These are phyloP conservation scores for Byssothecium circinans DNA, from an alignment of 2,329 filamentous ascomycete genomes.

Conservation along the genomic window DNA sequence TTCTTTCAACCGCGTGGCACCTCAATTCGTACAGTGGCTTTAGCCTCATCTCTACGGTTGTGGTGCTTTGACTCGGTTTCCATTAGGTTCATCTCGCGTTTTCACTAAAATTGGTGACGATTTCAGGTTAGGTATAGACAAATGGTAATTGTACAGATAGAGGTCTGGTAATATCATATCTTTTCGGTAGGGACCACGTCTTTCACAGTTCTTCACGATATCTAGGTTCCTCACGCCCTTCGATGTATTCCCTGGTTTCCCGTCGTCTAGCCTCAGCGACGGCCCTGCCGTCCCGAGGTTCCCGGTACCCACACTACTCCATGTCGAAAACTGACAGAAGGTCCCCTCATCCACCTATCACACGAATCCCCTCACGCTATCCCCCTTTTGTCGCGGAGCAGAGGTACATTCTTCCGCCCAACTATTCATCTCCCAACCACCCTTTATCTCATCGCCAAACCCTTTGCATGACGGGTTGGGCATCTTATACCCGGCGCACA, in stretches of 20 bases:
- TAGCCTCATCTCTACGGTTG: not conserved
- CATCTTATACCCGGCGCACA: conserved; percentile 15
- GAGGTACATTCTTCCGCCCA: conserved; percentile 21
- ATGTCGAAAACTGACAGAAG: conserved; percentile 21
- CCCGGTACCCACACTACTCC: conserved; percentile 14
- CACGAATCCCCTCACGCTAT: conserved; percentile 3
- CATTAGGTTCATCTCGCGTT: conserved; percentile 1
- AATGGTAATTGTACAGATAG: not conserved
- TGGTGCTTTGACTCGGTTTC: conserved; percentile 1
- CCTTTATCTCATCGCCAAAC: conserved; percentile 6
- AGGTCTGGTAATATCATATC: not conserved
- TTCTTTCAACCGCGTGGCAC: too few species aligned
- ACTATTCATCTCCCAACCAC: conserved; percentile 19
- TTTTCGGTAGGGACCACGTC: not conserved
- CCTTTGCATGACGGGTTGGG: conserved; percentile 16
- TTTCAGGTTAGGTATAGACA: not conserved
- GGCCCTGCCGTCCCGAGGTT: not conserved
- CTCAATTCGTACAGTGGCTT: not conserved
- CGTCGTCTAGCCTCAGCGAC: not conserved
- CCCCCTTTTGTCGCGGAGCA: conserved; percentile 26
- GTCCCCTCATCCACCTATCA: conserved; percentile 31
- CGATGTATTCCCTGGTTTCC: not conserved
- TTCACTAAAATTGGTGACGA: not conserved
- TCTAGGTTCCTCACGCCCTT: not conserved
- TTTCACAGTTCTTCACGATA: not conserved